Evolutionary conservation across 2,329 filamentous ascomycete species (phyloP), one percentile per base, ranked within the genome.

Genomic region (Colletotrichum limetticola): DNA sequence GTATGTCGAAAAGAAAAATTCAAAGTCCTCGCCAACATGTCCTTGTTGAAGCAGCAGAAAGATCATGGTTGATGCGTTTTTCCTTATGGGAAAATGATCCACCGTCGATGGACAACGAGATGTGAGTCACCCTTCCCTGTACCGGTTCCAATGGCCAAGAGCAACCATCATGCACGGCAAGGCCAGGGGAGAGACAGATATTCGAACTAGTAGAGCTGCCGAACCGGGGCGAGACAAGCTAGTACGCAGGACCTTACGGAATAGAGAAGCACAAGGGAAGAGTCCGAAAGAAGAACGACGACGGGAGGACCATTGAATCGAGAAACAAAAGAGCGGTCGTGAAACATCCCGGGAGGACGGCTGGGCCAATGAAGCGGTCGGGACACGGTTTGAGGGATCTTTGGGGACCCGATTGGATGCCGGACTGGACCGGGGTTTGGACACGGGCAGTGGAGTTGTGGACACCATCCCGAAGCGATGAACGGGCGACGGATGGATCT

Each of bases 261-360:
- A 8, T 32, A 32, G 30, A 32, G 30, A 32, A 32, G 9, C 30
- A 32, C 19, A 24, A 55, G 52, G 14, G 52, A 19, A 55, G n/a
- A 24, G 26, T 55, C 22, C 4, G 52, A 52, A 65, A 35, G 30
- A 28, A 35, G 9, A 32, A 55, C 61, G 46, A 16, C 5, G 19
- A 24, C 16, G 14, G 19, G 28, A 35, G 37, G 22, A 24, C 65
- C 32, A 62, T 69, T 42, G 28, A 30, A 49, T 63, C 58, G 59
- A 65, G 71, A 73, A 73, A 73, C 71, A 59, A 74, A 74, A 70
- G 65, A 63, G 62, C 63, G 28, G 59, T 74, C 72, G 62, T 74
- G 69, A 74, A 72, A 72, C 72, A 72, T 68, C 60, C 69, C 64
- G 59, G 56, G 62, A 74, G 24, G 35, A 64, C 72, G 68, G 70